Base-by-base conservation (phyloP, 2,329 filamentous ascomycete species). In the Talaromyces funiculosus region DNA sequence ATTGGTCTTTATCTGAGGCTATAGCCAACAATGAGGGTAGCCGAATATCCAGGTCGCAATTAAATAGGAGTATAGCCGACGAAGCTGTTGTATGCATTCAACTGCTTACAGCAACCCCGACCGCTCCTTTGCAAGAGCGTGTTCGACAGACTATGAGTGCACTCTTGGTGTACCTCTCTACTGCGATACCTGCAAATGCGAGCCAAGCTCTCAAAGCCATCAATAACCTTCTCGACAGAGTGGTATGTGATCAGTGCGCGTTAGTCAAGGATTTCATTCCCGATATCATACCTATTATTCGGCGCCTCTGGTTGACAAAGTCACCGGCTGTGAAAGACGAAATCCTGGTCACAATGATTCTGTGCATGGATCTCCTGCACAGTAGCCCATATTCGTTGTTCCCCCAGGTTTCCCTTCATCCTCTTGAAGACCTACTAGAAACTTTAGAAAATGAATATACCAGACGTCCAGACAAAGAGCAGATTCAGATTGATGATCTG, bases 391-490 rank as follows among this genome's bases (percentile, higher is more conserved):
- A 65, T 56, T 65, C 73, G 70, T 62, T 66, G 76, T 65, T 72
- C 68, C 60, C 70, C 67, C 59, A 73, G 80, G 59, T 71, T 74
- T 29, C 78, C 68, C 47, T 73, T 18, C 67, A 66, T 12, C 81
- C 65, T 59, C 65, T 96, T 5, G 84, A 88, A 64, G 82, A 83
- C n/a, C 73, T 97, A 1, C 71, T 86, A 35, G 87, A 92, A 47
- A 80, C 82, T 3, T 75, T 99, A n/a, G 88, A 87, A 78, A 77
- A 77, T 8, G 93, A 97, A 68, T 97, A 97, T 73, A 81, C 84
- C 3, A 86, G 81, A 64, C 83, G 91, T 62, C 80, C 85, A 37
- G 86, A 89, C 53, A 85, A 85, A 61, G 86, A 90, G 53, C 84
- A 87, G 38, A 80, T 97, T 10, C 88, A 91, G 64, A 76, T 95